Evolutionary conservation across 108 stramenopile species (phyloP).

Genomic region (Skeletonema menzelii): DNA sequence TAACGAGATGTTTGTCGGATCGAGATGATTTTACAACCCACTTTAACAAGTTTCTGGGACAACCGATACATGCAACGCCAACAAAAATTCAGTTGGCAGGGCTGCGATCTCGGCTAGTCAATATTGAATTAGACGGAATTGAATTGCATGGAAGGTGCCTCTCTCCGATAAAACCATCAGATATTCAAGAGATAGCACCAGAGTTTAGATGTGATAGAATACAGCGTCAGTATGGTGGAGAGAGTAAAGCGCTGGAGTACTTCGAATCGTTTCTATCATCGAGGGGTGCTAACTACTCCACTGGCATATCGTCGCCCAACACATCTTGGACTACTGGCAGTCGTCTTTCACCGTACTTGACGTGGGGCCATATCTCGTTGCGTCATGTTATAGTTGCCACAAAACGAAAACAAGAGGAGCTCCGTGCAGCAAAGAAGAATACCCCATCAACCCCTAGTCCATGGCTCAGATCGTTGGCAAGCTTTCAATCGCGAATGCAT

Average conservation of each 20-base stretch:
- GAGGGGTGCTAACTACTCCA: conserved; percentile 54
- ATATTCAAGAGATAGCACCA: conserved; percentile 50
- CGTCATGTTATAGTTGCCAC: conserved; percentile 48
- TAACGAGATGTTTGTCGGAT: conserved; percentile 54
- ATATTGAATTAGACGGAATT: conserved; percentile 10
- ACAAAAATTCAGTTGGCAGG: conserved; percentile 12
- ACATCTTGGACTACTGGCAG: conserved; percentile 70
- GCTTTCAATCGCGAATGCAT: conserved; percentile 69
- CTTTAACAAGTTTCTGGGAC: conserved; percentile 51
- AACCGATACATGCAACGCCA: conserved; percentile 46
- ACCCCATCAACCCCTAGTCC: conserved; percentile 13
- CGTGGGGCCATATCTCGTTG: conserved; percentile 65
- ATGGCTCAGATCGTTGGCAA: conserved; percentile 63
- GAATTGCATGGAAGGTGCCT: conserved; percentile 31
- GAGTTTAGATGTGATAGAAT: conserved; percentile 55
- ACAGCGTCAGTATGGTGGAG: conserved; percentile 64
- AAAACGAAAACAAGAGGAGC: conserved; percentile 44
- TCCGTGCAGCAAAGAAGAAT: conserved; percentile 34
- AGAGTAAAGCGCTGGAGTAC: conserved; percentile 50
- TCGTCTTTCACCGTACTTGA: conserved; percentile 63
- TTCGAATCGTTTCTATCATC: conserved; percentile 57
- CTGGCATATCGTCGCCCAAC: conserved; percentile 71
- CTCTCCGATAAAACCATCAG: conserved; percentile 25
- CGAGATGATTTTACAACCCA: conserved; percentile 58
- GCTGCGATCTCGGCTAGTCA: conserved; percentile 19